Evolutionary conservation across 169 alveolate genomes (phyloP).

Genomic region (Eimeria necatrix): DNA sequence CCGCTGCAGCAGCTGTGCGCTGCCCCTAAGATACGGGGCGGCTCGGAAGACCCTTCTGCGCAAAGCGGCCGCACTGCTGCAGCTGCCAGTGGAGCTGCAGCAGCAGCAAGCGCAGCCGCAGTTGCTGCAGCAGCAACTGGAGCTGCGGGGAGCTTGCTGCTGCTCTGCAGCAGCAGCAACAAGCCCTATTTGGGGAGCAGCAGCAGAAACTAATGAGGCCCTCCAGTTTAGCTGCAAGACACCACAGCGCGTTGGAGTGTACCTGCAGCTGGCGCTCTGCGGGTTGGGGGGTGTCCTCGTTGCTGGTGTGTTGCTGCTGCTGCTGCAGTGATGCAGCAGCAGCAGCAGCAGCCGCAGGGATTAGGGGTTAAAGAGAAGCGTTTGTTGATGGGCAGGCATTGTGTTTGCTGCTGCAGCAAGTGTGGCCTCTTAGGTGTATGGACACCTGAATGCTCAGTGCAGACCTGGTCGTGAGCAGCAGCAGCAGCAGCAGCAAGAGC

Average conservation of each 20-base stretch:
- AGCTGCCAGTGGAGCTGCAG: background rate
- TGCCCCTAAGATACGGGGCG: too few species aligned
- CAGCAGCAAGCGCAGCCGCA: background rate
- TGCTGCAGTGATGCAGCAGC: constrained; percentile 6
- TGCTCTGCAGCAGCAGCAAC: background rate
- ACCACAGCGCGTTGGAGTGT: background rate
- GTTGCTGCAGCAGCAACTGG: background rate
- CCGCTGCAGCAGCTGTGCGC: constrained; percentile 12
- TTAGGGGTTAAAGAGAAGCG: too few species aligned
- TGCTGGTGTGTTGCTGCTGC: constrained; percentile 12
- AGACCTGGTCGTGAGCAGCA: background rate
- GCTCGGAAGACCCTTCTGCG: too few species aligned
- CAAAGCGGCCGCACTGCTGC: background rate
- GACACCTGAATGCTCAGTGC: background rate
- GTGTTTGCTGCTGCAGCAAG: background rate
- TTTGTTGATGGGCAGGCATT: too few species aligned
- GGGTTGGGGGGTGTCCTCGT: background rate
- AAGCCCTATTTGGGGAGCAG: background rate
- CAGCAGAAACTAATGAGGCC: background rate
- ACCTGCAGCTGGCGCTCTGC: background rate
- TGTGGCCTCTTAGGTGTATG: background rate
- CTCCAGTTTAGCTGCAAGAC: background rate
- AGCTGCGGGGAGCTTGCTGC: background rate
- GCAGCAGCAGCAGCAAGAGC: constrained; percentile 24
- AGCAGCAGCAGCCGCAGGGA: constrained; percentile 7